Conservation (phyloP, 805 yeast genomes). For the Candida loeiensis region DNA sequence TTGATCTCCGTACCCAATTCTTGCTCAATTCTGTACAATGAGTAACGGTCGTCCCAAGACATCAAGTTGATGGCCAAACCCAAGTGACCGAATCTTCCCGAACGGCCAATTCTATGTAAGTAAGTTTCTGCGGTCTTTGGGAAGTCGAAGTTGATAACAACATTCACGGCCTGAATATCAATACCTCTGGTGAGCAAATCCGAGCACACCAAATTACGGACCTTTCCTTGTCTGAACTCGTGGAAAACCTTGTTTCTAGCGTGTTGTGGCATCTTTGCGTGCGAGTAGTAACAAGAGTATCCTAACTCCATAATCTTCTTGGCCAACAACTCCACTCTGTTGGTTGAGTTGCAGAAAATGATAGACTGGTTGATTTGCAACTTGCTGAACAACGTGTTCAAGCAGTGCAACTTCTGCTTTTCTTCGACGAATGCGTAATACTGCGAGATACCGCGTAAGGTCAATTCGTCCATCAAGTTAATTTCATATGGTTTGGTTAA, state of each 20-base stretch:
- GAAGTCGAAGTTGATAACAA: conserved; percentile 96
- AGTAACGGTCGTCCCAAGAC: conserved; percentile 95
- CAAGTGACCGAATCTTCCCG: conserved; percentile 97
- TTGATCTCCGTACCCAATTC: conserved; percentile 96
- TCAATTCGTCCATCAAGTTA: conserved; percentile 95
- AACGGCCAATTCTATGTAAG: conserved; percentile 97
- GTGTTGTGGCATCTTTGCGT: conserved; percentile 95
- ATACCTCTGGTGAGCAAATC: conserved; percentile 97
- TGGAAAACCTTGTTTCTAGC: conserved; percentile 98
- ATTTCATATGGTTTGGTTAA: conserved; percentile 90
- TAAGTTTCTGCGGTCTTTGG: conserved; percentile 98
- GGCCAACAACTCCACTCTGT: conserved; percentile 92
- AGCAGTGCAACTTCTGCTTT: conserved; percentile 90
- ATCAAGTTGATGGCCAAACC: conserved; percentile 96
- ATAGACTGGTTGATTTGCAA: conserved; percentile 94
- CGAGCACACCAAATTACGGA: conserved; percentile 94
- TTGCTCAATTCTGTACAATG: conserved; percentile 90
- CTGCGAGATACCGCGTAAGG: conserved; percentile 93
- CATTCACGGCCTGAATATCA: conserved; percentile 98
- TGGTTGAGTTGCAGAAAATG: conserved; percentile 95
- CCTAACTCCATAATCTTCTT: conserved; percentile 95
- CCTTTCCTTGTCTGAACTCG: conserved; percentile 97
- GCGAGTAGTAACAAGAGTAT: conserved; percentile 94
- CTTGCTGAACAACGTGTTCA: conserved; percentile 90
- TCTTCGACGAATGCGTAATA: conserved; percentile 98